Percentiles rank a stretch among this genome's conserved stretches.
Conservation (phyloP, 371 early-diverging fungal genomes). For the Nematocida minor region DNA sequence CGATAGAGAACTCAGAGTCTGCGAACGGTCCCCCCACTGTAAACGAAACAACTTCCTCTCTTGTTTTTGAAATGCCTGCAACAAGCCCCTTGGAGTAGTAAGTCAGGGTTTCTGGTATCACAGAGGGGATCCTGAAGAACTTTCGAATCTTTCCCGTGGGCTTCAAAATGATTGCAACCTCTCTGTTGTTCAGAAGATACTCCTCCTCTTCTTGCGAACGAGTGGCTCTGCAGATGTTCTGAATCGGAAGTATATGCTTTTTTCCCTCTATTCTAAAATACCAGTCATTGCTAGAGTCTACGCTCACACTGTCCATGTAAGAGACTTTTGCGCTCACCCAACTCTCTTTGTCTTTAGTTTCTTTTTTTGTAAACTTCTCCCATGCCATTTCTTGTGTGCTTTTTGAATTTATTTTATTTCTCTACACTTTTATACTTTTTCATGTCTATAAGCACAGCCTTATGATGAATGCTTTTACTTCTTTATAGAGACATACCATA, state of each 20-base stretch:
- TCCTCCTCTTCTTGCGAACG: not conserved
- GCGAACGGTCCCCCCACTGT: conserved; percentile 27
- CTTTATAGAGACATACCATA: no score
- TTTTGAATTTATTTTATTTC: no score
- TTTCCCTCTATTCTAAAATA: not conserved
- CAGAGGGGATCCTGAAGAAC: conserved; percentile 27
- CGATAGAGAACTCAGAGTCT: conserved; percentile 28
- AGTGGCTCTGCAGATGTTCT: not conserved
- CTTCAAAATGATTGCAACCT: conserved; percentile 5
- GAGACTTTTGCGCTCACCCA: not conserved
- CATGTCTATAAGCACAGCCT: no score
- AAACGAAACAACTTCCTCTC: conserved; percentile 41
- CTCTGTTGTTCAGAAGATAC: conserved; percentile 16
- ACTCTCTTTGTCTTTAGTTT: not conserved
- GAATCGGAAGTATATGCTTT: conserved; percentile 6
- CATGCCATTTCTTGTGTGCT: no score
- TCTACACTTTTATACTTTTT: no score
- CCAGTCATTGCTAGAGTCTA: not conserved
- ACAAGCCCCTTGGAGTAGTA: conserved; percentile 7
- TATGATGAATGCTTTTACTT: no score
- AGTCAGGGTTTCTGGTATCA: conserved; percentile 5
- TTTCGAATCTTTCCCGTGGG: not conserved
- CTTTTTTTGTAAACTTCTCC: conserved; percentile 22
- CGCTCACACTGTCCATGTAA: not conserved
- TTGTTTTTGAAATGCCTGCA: conserved; percentile 12